Conservation (phyloP, 192 early-diverging fungal species). For the Glomus cerebriforme region DNA sequence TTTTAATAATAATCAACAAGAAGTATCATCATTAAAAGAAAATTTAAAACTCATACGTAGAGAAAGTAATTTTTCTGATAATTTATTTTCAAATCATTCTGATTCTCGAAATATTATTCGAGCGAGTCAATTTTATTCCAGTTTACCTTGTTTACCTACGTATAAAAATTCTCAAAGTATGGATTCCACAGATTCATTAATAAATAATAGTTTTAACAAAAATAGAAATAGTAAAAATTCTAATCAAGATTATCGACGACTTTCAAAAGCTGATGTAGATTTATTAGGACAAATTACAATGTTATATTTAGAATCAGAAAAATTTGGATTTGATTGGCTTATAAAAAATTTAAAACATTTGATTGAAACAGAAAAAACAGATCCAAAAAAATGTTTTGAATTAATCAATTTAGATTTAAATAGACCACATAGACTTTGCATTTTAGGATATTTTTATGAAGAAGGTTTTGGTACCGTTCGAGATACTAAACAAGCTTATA, state of each 20-base stretch:
- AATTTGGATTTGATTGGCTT: slow-evolving; percentile 47
- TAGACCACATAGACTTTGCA: slow-evolving; percentile 50
- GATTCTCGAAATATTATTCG: not conserved
- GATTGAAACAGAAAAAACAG: slow-evolving; percentile 49
- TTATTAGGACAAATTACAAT: slow-evolving; percentile 27
- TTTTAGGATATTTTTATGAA: slow-evolving; percentile 61
- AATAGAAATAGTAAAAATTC: slow-evolving; percentile 36
- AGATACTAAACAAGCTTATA: slow-evolving; percentile 50
- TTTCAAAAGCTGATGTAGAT: slow-evolving; percentile 49
- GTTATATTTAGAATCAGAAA: slow-evolving; percentile 31
- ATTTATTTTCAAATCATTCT: not conserved
- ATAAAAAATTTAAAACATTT: slow-evolving; percentile 37
- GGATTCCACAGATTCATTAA: not conserved
- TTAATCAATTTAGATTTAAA: slow-evolving; percentile 44
- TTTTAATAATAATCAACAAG: not conserved
- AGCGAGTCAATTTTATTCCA: not conserved
- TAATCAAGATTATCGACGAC: slow-evolving; percentile 50
- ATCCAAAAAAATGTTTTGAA: slow-evolving; percentile 53
- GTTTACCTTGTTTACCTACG: too few relatives aligned
- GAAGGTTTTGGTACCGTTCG: slow-evolving; percentile 59
- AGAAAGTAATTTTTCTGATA: not conserved
- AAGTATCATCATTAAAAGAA: slow-evolving; percentile 46
- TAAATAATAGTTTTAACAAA: slow-evolving; percentile 40
- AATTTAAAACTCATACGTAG: slow-evolving; percentile 13
- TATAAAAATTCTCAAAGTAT: not conserved